A percentile compares a stretch with the other conserved stretches of the same genome.
Conservation (phyloP, 768 basidiomycete species). For the Agrocybe chaxingu region DNA sequence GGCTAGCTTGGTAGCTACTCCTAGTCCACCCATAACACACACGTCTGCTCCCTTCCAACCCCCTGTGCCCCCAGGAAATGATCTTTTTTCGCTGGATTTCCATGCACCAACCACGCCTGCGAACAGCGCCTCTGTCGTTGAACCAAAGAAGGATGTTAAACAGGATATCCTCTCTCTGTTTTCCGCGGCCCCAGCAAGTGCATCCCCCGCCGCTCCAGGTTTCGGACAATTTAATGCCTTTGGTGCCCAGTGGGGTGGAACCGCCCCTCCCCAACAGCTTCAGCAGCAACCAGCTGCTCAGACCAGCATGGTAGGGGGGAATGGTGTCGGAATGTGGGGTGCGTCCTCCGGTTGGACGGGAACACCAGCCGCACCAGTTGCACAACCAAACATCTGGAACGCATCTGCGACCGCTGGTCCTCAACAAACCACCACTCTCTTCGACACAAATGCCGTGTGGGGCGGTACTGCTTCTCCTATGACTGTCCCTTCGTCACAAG, state of each 20-base stretch:
- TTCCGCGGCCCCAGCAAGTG: slow-evolving; percentile 41
- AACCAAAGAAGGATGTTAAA: slow-evolving; percentile 68
- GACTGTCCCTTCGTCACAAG: slow-evolving; percentile 23
- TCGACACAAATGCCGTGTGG: slow-evolving; percentile 63
- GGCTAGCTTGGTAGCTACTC: slow-evolving; percentile 21
- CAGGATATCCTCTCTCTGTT: slow-evolving; percentile 86
- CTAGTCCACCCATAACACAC: slow-evolving; percentile 26
- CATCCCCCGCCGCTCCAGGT: slow-evolving; percentile 25
- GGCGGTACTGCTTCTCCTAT: slow-evolving; percentile 21
- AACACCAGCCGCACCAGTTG: slow-evolving; percentile 20
- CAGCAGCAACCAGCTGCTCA: slow-evolving; percentile 20
- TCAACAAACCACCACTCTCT: slow-evolving; percentile 33
- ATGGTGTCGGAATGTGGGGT: slow-evolving; percentile 63
- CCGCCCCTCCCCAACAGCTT: slow-evolving; percentile 14
- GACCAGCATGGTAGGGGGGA: slow-evolving; percentile 53
- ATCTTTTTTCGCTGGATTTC: slow-evolving; percentile 86
- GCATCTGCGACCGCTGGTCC: slow-evolving; percentile 23
- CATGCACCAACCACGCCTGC: slow-evolving; percentile 49
- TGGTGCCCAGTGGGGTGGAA: slow-evolving; percentile 26
- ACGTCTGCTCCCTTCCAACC: slow-evolving; percentile 20
- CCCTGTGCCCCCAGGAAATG: slow-evolving; percentile 41
- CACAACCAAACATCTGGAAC: slow-evolving; percentile 41
- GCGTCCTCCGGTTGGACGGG: slow-evolving; percentile 61
- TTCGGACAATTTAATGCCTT: slow-evolving; percentile 35
- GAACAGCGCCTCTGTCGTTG: slow-evolving; percentile 23